phyloP scores from a whole-genome alignment of 257 asterid genomes.

The Solanum paucissectum region DNA sequence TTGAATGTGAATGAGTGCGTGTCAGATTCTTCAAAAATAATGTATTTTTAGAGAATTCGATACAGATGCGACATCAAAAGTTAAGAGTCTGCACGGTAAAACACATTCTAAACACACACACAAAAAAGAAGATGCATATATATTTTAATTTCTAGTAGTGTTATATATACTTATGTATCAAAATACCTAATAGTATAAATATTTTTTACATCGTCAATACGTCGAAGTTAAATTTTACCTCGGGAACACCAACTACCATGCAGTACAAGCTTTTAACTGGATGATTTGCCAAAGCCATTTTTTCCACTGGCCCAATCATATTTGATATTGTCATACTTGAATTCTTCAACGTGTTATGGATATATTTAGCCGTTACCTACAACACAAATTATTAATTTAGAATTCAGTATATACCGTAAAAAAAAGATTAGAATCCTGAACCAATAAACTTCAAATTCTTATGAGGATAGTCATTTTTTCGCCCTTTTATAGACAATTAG shows the following conservation, averaged over 20 bases:
- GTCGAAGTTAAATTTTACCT: conserved; percentile 2
- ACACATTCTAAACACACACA: not conserved
- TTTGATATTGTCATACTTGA: conserved; percentile 36
- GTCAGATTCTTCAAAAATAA: no score
- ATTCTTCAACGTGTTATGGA: conserved; percentile 19
- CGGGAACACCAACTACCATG: conserved; percentile 32
- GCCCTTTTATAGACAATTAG: accelerated
- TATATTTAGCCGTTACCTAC: conserved; percentile 25
- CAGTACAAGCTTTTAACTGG: conserved; percentile 28
- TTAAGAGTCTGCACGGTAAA: no score
- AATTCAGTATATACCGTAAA: no score
- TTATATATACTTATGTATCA: not conserved
- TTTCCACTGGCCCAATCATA: conserved; percentile 27
- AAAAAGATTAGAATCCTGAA: not conserved
- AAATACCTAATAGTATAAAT: not conserved
- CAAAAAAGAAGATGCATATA: not conserved
- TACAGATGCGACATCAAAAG: accelerated
- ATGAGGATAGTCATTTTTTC: not conserved
- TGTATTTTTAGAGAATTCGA: no score
- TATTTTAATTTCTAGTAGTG: not conserved
- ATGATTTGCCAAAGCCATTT: conserved; percentile 27
- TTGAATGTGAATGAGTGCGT: accelerated
- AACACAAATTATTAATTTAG: not conserved
- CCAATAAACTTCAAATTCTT: not conserved
- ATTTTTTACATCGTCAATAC: not conserved